A percentile compares a stretch with the other conserved stretches of the same genome.
These are phyloP conservation scores for Aspergillus neoniger DNA, from an alignment of 2,329 filamentous ascomycete species.

Conservation along the genomic window DNA sequence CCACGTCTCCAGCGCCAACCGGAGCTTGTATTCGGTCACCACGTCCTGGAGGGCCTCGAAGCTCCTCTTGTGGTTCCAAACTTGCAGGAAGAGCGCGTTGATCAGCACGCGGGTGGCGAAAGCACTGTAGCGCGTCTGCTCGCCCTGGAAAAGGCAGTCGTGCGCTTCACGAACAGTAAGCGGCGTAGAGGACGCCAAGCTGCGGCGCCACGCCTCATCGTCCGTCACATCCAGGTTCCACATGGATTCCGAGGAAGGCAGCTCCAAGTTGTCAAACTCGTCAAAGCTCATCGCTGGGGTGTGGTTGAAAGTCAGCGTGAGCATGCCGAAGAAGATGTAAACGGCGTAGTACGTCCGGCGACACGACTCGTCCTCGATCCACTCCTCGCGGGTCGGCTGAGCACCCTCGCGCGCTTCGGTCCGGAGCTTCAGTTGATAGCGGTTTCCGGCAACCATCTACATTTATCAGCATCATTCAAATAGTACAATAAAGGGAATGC, in stretches of 20 bases:
- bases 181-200: constrained; percentile 67
- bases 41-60: constrained; percentile 97
- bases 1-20: constrained; percentile 96
- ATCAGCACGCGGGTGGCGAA: constrained; percentile 98
- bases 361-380: constrained; percentile 96
- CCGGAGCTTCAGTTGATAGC: constrained; percentile 92
- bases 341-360: constrained; percentile 96
- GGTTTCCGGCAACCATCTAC: constrained; percentile 91
- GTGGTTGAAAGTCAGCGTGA: constrained; percentile 96
- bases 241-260: constrained; percentile 89
- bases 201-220: constrained; percentile 81
- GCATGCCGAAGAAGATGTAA: constrained; percentile 96
- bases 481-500: not conserved
- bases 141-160: constrained; percentile 92
- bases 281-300: constrained; percentile 98
- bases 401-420: constrained; percentile 80
- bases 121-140: constrained; percentile 86
- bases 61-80: constrained; percentile 98
- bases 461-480: constrained; percentile 22
- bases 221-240: constrained; percentile 86
- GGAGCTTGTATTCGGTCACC: constrained; percentile 96
- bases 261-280: constrained; percentile 88
- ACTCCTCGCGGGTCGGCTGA: constrained; percentile 78
- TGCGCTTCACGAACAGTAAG: constrained; percentile 93
- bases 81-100: constrained; percentile 95